Conservation (phyloP, 176 grass and related monocot genomes). For the Oryza rufipogon region DNA sequence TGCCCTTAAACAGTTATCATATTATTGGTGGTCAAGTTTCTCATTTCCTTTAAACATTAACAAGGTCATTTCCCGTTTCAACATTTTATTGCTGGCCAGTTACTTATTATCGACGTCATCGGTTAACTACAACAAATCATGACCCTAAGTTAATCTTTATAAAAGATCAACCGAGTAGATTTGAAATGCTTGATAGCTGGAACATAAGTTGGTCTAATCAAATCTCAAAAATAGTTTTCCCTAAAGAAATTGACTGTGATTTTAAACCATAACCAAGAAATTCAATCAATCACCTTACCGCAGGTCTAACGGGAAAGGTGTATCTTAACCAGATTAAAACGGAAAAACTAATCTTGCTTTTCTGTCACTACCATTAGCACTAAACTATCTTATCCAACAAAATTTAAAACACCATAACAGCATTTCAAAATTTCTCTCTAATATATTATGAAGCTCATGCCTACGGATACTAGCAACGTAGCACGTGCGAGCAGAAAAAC, state of each 20-base stretch:
- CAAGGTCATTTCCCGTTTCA: too few species aligned
- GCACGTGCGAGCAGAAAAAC: slow-evolving; percentile 14
- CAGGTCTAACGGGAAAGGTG: neutral
- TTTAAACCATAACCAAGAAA: neutral
- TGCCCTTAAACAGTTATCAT: too few species aligned
- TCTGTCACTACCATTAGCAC: neutral
- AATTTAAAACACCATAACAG: neutral
- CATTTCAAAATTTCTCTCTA: neutral
- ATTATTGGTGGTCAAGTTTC: too few species aligned
- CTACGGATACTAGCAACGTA: neutral
- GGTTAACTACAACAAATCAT: too few species aligned
- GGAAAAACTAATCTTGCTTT: neutral
- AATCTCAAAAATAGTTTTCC: neutral
- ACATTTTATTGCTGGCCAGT: too few species aligned
- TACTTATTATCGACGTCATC: too few species aligned
- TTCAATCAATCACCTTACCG: neutral
- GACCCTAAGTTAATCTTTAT: neutral
- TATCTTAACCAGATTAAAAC: neutral
- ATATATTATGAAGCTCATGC: slow-evolving; percentile 4
- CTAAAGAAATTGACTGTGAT: neutral
- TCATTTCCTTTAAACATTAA: too few species aligned
- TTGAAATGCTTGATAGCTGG: neutral
- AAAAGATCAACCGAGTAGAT: neutral
- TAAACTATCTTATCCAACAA: slow-evolving; percentile 8
- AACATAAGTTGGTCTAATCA: neutral